phyloP scores from a whole-genome alignment of 1,139 yeast genomes.

The Lodderomyces margitis region DNA sequence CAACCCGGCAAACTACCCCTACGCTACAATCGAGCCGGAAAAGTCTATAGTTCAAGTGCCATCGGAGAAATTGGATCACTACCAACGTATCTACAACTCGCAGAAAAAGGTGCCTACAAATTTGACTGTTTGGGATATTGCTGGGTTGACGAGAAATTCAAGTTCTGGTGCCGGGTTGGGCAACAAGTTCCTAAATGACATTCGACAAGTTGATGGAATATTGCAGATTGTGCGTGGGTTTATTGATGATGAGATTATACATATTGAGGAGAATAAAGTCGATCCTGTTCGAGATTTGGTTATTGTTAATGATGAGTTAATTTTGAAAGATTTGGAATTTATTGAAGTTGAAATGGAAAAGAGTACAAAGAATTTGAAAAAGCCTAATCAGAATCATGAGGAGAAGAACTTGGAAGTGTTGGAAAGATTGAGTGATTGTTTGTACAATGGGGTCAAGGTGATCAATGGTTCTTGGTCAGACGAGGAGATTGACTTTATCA shows the following conservation, averaged over 20 bases:
- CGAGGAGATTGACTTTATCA: conserved; percentile 57
- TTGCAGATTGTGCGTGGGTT: conserved; percentile 72
- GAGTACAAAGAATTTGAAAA: conserved; percentile 40
- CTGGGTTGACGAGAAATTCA: conserved; percentile 74
- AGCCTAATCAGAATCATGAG: conserved; percentile 32
- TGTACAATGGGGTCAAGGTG: conserved; percentile 61
- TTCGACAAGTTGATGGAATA: conserved; percentile 71
- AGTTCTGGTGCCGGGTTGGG: conserved; percentile 77
- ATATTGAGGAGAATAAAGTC: conserved; percentile 58
- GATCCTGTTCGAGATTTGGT: conserved; percentile 69
- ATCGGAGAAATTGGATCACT: conserved; percentile 46
- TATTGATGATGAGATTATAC: conserved; percentile 65
- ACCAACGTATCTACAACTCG: conserved; percentile 46
- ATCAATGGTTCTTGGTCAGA: conserved; percentile 39
- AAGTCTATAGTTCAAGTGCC: conserved; percentile 62
- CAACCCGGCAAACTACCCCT: conserved; percentile 78
- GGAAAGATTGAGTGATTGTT: conserved; percentile 45
- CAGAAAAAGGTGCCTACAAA: conserved; percentile 53
- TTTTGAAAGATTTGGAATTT: conserved; percentile 70
- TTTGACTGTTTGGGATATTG: conserved; percentile 66
- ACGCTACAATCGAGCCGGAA: conserved; percentile 76
- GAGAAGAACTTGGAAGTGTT: conserved; percentile 47
- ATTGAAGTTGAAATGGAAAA: conserved; percentile 56
- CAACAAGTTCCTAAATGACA: conserved; percentile 69
- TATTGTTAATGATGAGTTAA: conserved; percentile 68